Base-by-base conservation (phyloP, 441 rosid species). In the Populus hybrid region DNA sequence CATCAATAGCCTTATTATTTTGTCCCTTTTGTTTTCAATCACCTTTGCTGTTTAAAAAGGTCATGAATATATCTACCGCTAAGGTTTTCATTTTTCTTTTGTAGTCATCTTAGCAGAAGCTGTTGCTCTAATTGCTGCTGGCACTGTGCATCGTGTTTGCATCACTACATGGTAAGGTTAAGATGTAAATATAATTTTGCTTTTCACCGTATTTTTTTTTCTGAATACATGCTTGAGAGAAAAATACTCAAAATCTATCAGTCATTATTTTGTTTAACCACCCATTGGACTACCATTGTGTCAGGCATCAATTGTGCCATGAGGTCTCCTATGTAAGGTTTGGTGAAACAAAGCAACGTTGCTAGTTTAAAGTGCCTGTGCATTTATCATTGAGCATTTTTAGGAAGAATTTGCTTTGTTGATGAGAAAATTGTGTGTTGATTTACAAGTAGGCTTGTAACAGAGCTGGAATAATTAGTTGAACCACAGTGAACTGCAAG, bases 61-160 rank as follows among this genome's bases (percentile, higher is more conserved):
- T 24, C 68, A 12, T 61, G 26, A 66, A 66, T 30, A 10, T 11
- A 28, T 66, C 61, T 18, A 54, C 21, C 1, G 9, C 61, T 54
- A 54, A 54, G 6, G 2, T 50, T 7, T 63, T 81, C 8, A 77
- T 57, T 34, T 35, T 18, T 70, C 9, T 75, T 61, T 83, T 85
- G 84, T 91, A 95, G 98, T 95, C 73, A 76, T 89, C 72, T 69
- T 89, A 65, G 98, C 97, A 5, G 97, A 93, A 84, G 89, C 75
- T 46, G 83, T 93, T 76, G 93, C 95, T 79, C 85, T 95, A 30
- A 87, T 92, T 30, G 93, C 93, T 21, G 95, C 99, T 70, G 74
- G 93, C 85, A 95, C 95, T 16, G 95, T 93, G 73, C 98, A 92
- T 81, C 85, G 91, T 30, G 95, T 93, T 83, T 90, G 95, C 85